Evolutionary conservation across 2,329 filamentous ascomycete species (phyloP).

Genomic region (Trichoderma sp.): DNA sequence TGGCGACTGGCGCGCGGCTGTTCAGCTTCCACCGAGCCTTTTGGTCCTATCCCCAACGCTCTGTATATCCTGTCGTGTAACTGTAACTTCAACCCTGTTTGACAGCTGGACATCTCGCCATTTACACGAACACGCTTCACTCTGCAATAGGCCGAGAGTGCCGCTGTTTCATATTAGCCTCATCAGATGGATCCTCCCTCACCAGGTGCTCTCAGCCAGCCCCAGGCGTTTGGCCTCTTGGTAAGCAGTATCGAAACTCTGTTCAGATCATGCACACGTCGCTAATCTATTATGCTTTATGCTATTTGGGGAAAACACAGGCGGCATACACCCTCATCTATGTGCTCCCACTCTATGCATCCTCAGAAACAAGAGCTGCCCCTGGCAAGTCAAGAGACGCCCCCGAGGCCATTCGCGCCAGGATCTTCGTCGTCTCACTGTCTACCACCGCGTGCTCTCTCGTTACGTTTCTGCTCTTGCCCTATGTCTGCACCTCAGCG

Average conservation of each 20-base stretch:
- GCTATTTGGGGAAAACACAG: constrained; percentile 31
- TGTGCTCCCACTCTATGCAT: constrained; percentile 87
- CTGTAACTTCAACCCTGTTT: neutral
- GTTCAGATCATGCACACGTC: neutral
- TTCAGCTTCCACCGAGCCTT: neutral
- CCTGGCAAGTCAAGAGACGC: constrained; percentile 78
- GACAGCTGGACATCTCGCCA: neutral
- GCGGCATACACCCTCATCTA: constrained; percentile 83
- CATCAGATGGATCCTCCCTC: neutral
- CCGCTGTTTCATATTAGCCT: neutral
- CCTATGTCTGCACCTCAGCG: neutral
- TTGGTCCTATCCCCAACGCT: neutral
- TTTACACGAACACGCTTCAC: neutral
- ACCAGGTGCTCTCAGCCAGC: constrained; percentile 21
- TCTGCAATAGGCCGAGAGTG: neutral
- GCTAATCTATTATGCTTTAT: constrained; percentile 8
- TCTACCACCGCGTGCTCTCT: constrained; percentile 69
- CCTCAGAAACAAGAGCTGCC: constrained; percentile 73
- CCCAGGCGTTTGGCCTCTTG: constrained; percentile 30
- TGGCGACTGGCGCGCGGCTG: constrained; percentile 16
- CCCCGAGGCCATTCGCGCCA: constrained; percentile 81
- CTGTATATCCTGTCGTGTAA: neutral
- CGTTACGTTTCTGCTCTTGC: constrained; percentile 64
- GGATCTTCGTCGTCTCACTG: constrained; percentile 74
- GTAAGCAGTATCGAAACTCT: constrained; percentile 24